Conservation (phyloP, 2,329 filamentous ascomycete species). For the Fusarium sp. region DNA sequence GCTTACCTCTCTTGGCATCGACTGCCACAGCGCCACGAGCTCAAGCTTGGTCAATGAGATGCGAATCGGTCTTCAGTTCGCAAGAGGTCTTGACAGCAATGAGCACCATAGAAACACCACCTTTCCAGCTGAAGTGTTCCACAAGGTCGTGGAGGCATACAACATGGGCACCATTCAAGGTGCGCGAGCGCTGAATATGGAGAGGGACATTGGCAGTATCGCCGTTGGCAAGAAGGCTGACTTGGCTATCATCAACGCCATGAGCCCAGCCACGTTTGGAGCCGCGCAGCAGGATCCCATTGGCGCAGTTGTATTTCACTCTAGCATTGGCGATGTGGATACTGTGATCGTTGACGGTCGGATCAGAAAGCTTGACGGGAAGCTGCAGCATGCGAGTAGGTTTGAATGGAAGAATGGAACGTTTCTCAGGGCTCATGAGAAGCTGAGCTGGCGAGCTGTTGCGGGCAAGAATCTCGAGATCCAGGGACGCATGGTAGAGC, state of each 20-base stretch:
- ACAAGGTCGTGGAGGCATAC: conserved; percentile 1
- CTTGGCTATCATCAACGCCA: conserved; percentile 1
- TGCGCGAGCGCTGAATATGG: conserved; percentile 7
- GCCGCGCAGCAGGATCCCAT: conserved; percentile 1
- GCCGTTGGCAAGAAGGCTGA: conserved; percentile 11
- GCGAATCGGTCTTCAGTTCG: neutral
- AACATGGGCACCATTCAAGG: conserved; percentile 17
- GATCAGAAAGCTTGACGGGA: conserved; percentile 5
- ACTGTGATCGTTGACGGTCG: conserved; percentile 8
- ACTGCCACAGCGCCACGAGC: conserved; percentile 8
- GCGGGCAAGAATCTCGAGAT: neutral
- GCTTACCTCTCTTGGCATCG: conserved; percentile 1
- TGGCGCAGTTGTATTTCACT: conserved; percentile 6
- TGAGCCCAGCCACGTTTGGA: conserved; percentile 7
- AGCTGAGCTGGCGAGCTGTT: neutral
- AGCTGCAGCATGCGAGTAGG: neutral
- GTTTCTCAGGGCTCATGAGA: neutral
- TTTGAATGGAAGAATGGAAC: neutral
- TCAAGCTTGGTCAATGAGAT: conserved; percentile 11
- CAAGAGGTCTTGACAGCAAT: neutral
- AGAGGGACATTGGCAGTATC: conserved; percentile 7
- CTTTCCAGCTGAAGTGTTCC: neutral
- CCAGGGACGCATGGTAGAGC: conserved; percentile 1
- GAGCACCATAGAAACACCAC: neutral
- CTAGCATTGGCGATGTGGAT: neutral